Base-by-base conservation (phyloP, 176 grass and related monocot genomes). In the Panicum miliaceum region DNA sequence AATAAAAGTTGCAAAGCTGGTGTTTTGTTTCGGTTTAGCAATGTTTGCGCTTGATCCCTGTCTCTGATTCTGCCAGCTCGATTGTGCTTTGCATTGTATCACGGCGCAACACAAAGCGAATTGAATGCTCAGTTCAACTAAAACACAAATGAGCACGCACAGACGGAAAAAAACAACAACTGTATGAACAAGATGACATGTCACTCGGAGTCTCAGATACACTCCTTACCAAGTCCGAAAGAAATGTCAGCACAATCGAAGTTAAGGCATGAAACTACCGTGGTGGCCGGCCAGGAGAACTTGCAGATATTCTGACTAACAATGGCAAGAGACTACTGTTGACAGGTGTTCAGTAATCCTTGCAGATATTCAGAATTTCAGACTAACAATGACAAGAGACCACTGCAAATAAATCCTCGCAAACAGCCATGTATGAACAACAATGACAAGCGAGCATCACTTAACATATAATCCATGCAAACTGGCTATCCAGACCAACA, bases 1-100 rank as follows among this genome's bases (percentile, higher is more conserved):
- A 79, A 78, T 88, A 79, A 78, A 79, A 83, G 80, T 62, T 77
- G 53, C 64, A 51, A 64, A 57, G 3, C 3, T 77, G 23, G 11
- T 56, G n/a, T 26, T 60, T 60, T 60, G 10, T 11, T 59, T 58
- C 16, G 1, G 65, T 41, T 26, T 10, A 42, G 13, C 38, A 25
- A 46, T 71, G n/a, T 16, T 32, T 42, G 13, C 25, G 4, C 14
- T 38, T 68, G 66, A 15, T 13, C 22, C 20, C 37, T 45, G 6
- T 2, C 14, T 67, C 16, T 0, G 16, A 38, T 66, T 37, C 3
- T 9, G 34, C 10, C 38, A 2, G 27, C 7, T 37, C 4, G 34
- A 7, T 66, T 66, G 34, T 16, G 64, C 16, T 22, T 8, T 38
- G 8, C 64, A 19, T 2, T 22, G 19, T 58, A 53, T 18, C 7